These are phyloP conservation scores for Rubroboletus satanas DNA, from an alignment of 768 basidiomycete species.

Conservation along the genomic window DNA sequence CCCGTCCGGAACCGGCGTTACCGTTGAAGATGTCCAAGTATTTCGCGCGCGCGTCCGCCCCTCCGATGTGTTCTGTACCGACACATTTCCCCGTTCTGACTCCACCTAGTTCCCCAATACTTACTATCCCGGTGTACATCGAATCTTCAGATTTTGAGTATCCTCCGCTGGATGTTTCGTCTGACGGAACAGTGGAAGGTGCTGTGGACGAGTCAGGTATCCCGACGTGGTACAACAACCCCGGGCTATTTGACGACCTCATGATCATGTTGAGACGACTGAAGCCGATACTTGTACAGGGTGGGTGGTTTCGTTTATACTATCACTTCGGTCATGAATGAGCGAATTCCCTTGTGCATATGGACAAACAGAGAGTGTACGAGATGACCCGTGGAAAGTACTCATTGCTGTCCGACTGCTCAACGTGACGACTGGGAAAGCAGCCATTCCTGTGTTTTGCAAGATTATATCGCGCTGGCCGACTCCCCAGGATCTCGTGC, in stretches of 20 bases:
- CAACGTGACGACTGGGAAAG: slow-evolving; percentile 64
- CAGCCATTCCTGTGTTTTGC: slow-evolving; percentile 65
- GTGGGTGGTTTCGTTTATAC: slow-evolving; percentile 9
- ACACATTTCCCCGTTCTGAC: not conserved
- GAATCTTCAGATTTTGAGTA: slow-evolving; percentile 7
- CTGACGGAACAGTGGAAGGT: not conserved
- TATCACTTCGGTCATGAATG: not conserved
- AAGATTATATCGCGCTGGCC: slow-evolving; percentile 54
- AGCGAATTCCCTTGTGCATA: not conserved
- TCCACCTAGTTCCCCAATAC: slow-evolving; percentile 2
- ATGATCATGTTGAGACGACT: slow-evolving; percentile 26
- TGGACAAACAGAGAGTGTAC: slow-evolving; percentile 41
- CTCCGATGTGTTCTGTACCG: not conserved
- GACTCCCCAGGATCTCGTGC: slow-evolving; percentile 48
- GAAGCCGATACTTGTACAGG: slow-evolving; percentile 32
- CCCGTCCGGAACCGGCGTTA: not conserved
- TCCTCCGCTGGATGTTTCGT: not conserved
- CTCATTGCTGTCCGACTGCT: slow-evolving; percentile 63
- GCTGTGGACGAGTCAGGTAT: not conserved
- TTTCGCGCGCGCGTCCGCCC: not conserved
- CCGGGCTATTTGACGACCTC: slow-evolving; percentile 19
- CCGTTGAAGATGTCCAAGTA: slow-evolving; percentile 20
- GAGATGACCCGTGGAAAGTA: slow-evolving; percentile 63
- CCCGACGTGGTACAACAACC: not conserved
- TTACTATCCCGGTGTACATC: slow-evolving; percentile 2